A percentile compares a stretch with the other conserved stretches of the same genome.
Conservation (phyloP, 2,329 filamentous ascomycete genomes). For the Penicillium decumbens region DNA sequence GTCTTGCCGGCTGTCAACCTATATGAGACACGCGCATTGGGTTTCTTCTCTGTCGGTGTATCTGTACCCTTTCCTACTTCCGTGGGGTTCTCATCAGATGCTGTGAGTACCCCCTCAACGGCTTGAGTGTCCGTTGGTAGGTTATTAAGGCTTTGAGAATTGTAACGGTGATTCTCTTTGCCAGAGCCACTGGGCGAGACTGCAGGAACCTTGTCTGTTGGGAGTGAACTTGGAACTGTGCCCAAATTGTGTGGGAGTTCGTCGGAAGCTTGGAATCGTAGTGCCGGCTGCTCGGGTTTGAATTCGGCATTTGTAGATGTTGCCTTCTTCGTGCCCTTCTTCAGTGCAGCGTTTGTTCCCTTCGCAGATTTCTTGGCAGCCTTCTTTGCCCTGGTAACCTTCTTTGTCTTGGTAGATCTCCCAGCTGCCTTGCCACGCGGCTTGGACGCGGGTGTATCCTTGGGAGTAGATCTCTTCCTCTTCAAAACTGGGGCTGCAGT, state of each 20-base stretch:
- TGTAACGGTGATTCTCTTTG: constrained; percentile 10
- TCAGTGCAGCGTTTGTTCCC: not conserved
- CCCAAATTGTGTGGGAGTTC: constrained; percentile 57
- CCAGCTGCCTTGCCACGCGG: not conserved
- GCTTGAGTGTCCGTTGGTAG: constrained; percentile 12
- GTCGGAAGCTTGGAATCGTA: constrained; percentile 22
- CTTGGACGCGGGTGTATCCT: not conserved
- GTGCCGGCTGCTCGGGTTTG: not conserved
- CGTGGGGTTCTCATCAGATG: not conserved
- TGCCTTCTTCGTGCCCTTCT: not conserved
- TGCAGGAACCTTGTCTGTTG: not conserved
- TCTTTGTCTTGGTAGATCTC: not conserved
- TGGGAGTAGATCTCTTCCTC: not conserved
- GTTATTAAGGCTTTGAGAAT: constrained; percentile 3
- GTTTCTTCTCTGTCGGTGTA: constrained; percentile 8
- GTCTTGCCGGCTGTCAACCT: constrained; percentile 51
- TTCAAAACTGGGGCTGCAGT: not conserved
- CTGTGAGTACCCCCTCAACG: constrained; percentile 17
- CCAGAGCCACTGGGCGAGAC: not conserved
- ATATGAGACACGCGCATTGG: constrained; percentile 39
- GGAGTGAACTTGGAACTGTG: constrained; percentile 15
- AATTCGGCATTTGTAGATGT: not conserved
- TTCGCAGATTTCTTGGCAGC: not conserved
- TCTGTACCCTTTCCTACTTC: not conserved
- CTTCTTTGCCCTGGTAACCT: not conserved